Evolutionary conservation across 345 rosid species (phyloP).

Genomic region (Lumnitzera racemosa): DNA sequence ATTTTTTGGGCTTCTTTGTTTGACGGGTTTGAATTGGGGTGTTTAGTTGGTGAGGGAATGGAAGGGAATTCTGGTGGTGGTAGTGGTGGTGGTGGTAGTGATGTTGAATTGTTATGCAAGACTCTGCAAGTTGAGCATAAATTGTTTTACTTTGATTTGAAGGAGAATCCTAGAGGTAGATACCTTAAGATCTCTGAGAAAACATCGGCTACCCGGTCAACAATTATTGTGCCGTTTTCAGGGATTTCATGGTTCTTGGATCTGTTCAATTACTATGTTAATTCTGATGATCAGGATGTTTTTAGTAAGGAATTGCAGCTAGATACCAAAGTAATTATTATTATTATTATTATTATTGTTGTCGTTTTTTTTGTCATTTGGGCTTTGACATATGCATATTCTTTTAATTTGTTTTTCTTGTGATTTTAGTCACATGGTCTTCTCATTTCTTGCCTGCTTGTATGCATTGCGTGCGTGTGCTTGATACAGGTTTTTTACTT

Average conservation of each 20-base stretch:
- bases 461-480: neutral
- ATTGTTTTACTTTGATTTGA: slow-evolving; percentile 94
- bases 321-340: slow-evolving; percentile 61
- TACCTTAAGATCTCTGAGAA: slow-evolving; percentile 96
- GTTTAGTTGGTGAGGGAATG: slow-evolving; percentile 3
- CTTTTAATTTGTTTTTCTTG: neutral
- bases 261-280: slow-evolving; percentile 93
- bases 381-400: neutral
- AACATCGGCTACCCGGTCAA: slow-evolving; percentile 97
- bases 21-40: neutral
- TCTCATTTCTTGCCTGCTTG: neutral
- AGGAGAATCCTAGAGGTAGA: slow-evolving; percentile 93
- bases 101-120: slow-evolving; percentile 90
- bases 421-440: neutral
- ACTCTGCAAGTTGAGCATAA: slow-evolving; percentile 95
- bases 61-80: slow-evolving; percentile 20
- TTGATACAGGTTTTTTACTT: slow-evolving; percentile 76
- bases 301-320: slow-evolving; percentile 97
- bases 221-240: slow-evolving; percentile 92
- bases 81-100: slow-evolving; percentile 42
- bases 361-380: neutral
- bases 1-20: neutral
- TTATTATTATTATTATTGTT: neutral
- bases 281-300: slow-evolving; percentile 80
- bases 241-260: slow-evolving; percentile 99